Evolutionary conservation across 768 basidiomycete species (phyloP).

Genomic region (Daedaleopsis nitida): DNA sequence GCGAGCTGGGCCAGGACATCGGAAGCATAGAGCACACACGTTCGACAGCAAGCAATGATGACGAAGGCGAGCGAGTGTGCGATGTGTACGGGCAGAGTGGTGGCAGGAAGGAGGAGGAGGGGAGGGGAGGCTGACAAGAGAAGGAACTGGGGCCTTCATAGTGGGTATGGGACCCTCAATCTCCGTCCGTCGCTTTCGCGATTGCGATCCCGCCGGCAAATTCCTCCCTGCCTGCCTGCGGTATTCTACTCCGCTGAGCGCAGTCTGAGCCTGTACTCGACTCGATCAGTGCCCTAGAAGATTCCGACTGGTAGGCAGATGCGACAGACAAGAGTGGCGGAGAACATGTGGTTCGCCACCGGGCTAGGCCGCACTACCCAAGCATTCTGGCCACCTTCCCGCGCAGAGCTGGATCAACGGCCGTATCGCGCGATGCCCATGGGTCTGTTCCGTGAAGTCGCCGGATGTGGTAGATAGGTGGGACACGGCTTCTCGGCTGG

Average conservation of each 20-base stretch:
- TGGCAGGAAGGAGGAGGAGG: background rate
- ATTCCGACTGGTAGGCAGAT: background rate
- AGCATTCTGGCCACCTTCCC: too few species aligned
- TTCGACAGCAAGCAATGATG: background rate
- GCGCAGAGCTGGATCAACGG: too few species aligned
- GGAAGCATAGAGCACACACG: too few species aligned
- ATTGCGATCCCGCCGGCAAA: background rate
- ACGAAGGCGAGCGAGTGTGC: background rate
- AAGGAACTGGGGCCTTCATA: background rate
- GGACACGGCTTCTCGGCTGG: too few species aligned
- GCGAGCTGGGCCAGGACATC: background rate
- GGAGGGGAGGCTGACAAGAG: background rate
- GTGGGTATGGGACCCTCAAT: background rate
- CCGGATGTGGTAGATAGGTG: too few species aligned
- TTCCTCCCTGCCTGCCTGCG: background rate
- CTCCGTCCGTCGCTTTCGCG: background rate
- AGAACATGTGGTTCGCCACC: background rate
- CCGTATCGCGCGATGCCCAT: too few species aligned
- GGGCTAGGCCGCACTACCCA: too few species aligned
- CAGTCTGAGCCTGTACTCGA: slow-evolving; percentile 1
- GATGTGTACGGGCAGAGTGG: background rate
- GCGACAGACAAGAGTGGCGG: background rate
- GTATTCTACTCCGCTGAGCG: background rate
- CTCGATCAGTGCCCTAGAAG: slow-evolving; percentile 14
- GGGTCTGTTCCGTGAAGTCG: too few species aligned